phyloP scores from a whole-genome alignment of 345 rosid species.

The Triadica sebifera region DNA sequence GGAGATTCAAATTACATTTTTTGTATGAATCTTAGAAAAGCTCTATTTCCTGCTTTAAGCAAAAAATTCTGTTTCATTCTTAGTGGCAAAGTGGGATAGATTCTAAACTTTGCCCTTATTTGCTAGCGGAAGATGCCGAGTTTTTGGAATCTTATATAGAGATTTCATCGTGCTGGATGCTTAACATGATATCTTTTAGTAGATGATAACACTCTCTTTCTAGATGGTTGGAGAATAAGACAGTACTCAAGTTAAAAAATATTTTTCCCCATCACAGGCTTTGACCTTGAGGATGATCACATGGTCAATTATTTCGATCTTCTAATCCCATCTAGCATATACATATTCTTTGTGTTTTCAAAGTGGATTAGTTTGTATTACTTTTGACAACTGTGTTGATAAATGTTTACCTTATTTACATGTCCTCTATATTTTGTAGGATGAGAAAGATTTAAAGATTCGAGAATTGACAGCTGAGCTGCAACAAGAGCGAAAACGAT shows the following conservation, averaged over 20 bases:
- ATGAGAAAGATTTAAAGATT: constrained; percentile 55
- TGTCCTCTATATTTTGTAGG: constrained; percentile 26
- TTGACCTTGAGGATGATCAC: background rate
- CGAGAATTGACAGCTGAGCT: constrained; percentile 54
- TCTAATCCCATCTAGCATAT: background rate
- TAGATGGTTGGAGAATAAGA: background rate
- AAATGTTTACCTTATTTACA: background rate
- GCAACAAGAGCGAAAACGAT: constrained; percentile 51
- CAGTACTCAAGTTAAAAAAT: background rate
- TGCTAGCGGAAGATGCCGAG: background rate
- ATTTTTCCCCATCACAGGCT: background rate
- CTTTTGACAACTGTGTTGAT: background rate
- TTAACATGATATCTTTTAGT: background rate
- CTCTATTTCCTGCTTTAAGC: background rate
- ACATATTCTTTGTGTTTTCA: background rate
- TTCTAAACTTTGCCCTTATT: background rate
- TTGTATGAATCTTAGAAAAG: background rate
- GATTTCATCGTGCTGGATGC: background rate
- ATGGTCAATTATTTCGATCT: background rate
- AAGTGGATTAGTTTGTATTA: background rate
- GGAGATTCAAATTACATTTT: background rate
- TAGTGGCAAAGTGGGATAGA: background rate
- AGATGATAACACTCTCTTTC: background rate
- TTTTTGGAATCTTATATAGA: background rate
- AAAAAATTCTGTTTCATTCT: no score